A percentile compares a stretch with the other conserved stretches of the same genome.
phyloP scores from a whole-genome alignment of 441 rosid species.

The Populus hybrid region DNA sequence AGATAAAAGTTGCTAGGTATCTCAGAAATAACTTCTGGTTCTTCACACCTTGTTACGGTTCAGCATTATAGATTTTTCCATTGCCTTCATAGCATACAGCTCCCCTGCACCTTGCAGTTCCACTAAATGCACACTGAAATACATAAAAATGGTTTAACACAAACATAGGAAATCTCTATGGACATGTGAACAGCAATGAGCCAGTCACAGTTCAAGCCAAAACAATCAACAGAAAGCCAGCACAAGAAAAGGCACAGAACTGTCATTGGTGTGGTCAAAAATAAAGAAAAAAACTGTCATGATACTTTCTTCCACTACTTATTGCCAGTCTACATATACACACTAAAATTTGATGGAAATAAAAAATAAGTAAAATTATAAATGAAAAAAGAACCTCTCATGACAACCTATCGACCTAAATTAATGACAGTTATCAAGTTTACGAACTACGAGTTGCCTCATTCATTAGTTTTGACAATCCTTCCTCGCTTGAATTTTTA shows the following conservation, averaged over 20 bases:
- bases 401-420: background rate
- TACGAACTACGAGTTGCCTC: background rate
- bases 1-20: background rate
- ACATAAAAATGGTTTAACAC: background rate
- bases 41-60: constrained; percentile 81
- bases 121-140: constrained; percentile 85
- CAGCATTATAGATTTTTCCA: constrained; percentile 91
- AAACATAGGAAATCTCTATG: background rate
- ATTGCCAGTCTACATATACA: background rate
- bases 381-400: background rate
- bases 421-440: background rate
- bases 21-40: background rate
- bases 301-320: background rate
- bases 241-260: background rate
- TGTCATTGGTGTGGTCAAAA: background rate
- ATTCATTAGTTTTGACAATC: background rate
- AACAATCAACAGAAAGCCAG: background rate
- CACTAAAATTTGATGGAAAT: background rate
- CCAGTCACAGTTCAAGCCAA: background rate
- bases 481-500: background rate
- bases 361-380: background rate
- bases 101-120: constrained; percentile 74
- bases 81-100: constrained; percentile 95
- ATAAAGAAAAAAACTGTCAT: background rate
- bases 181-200: background rate